Conservation (phyloP, 306 rosid species). For the Cyamopsis tetragonoloba region DNA sequence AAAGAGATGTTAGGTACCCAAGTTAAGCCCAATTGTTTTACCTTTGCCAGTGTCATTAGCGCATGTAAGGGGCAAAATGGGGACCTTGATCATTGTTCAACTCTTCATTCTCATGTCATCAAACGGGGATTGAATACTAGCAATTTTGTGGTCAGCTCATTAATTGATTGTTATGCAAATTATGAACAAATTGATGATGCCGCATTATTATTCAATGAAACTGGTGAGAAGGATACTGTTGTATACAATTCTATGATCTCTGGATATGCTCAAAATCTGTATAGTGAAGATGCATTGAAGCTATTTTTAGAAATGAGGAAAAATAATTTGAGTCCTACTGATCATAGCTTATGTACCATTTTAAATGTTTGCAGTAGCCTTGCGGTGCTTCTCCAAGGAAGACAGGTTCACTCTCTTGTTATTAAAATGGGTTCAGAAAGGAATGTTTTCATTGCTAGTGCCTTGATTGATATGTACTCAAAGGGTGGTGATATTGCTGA, state of each 20-base stretch:
- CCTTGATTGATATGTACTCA: conserved; percentile 69
- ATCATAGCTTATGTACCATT: conserved; percentile 47
- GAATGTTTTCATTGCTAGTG: conserved; percentile 54
- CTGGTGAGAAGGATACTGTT: conserved; percentile 41
- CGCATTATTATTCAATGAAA: conserved; percentile 40
- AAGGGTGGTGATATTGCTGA: conserved; percentile 54
- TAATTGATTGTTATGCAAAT: conserved; percentile 57
- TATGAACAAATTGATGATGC: conserved; percentile 37
- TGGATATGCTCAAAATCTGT: conserved; percentile 46
- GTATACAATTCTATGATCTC: conserved; percentile 59
- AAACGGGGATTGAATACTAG: conserved; percentile 42
- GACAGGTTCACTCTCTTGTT: conserved; percentile 51
- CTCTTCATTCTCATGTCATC: conserved; percentile 56
- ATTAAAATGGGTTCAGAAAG: conserved; percentile 55
- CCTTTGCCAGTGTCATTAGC: conserved; percentile 56
- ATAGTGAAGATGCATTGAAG: conserved; percentile 42
- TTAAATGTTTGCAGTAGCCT: conserved; percentile 61
- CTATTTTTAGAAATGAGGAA: conserved; percentile 56
- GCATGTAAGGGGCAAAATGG: conserved; percentile 41
- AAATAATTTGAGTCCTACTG: conserved; percentile 39
- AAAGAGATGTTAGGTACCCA: conserved; percentile 46
- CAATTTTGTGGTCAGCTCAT: conserved; percentile 49
- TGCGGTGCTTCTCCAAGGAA: conserved; percentile 51
- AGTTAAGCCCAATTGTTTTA: conserved; percentile 51
- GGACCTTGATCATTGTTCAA: conserved; percentile 27